Evolutionary conservation across 768 basidiomycete species (phyloP), one percentile per base, ranked within the genome.

Genomic region (Kwoniella europaea): DNA sequence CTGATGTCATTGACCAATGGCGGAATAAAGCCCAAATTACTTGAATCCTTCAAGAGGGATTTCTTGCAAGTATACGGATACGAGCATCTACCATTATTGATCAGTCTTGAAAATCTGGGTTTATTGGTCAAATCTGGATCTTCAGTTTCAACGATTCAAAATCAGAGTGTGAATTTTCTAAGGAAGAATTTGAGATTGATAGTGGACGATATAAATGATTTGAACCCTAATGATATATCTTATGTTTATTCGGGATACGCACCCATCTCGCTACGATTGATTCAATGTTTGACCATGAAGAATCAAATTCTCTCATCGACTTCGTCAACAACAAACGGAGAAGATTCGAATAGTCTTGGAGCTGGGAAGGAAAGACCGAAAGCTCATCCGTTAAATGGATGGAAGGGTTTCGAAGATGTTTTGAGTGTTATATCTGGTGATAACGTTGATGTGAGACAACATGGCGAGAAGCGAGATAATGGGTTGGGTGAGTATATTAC

Each of bases 231-330:
- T 79, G 97, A 99, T 83, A 92, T 98, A 82, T 91, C 92, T 71
- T 98, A 92, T 82, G 92, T 93, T 44, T 99, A 97, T 85, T 97
- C 94, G 0, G 97, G 96, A 20, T 98, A 94, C 82, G 96, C 97
- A 1, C 97, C 97, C 15, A 89, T 98, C 74, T 92, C 91, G 81
- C 84, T 98, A 27, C 89, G 97, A 43, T 87, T 98, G 9, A 91
- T 98, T 2, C 97, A 98, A 84, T 94, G 94, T 81, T 86, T 93
- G 56, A 92, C 92, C 15, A 93, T 95, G 85, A 97, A 93, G 84
- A 91, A 91, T 44, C 91, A 91, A 4, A 91, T 98, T 57, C 85
- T 96, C 52, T 76, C 83, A 0, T 60, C 46, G 68, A 3, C 76
- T 65, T 6, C 41, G n/a, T 22, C 65, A 72, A 58, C 44, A 60